Conservation (phyloP, 2,329 filamentous ascomycete species). For the Fusarium sp. region DNA sequence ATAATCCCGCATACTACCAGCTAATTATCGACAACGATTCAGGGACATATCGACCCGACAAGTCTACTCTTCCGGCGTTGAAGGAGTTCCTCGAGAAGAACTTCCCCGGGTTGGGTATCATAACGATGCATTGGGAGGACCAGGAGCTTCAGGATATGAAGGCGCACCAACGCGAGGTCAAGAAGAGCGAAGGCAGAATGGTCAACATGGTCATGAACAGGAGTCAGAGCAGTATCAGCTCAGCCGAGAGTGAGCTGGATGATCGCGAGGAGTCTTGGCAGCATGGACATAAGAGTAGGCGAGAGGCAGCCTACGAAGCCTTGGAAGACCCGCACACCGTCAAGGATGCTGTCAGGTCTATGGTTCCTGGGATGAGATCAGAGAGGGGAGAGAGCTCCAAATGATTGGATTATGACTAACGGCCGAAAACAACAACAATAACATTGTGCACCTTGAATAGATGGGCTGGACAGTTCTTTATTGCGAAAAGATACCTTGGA, state of each 20-base stretch:
- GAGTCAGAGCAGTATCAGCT: conserved; percentile 68
- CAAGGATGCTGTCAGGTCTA: conserved; percentile 55
- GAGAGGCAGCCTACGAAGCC: conserved; percentile 66
- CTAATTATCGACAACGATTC: conserved; percentile 96
- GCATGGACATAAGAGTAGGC: conserved; percentile 64
- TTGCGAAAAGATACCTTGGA: conserved; percentile 42
- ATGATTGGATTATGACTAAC: conserved; percentile 37
- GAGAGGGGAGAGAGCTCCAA: conserved; percentile 42
- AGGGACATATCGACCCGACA: conserved; percentile 92
- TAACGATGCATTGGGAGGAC: conserved; percentile 84
- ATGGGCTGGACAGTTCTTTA: conserved; percentile 20
- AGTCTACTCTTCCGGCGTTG: conserved; percentile 79
- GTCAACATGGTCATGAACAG: conserved; percentile 71
- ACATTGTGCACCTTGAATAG: conserved; percentile 11
- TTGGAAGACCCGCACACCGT: conserved; percentile 65
- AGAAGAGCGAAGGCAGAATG: conserved; percentile 73
- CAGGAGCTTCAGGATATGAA: conserved; percentile 83
- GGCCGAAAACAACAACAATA: conserved; percentile 24
- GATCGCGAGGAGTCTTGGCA: conserved; percentile 60
- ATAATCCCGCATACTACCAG: conserved; percentile 77
- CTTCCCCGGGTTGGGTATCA: conserved; percentile 82
- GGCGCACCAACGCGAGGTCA: conserved; percentile 79
- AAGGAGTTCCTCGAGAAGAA: conserved; percentile 79
- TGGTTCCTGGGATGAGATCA: conserved; percentile 47
- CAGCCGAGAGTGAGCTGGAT: conserved; percentile 67